Percentiles rank a stretch among this genome's conserved stretches.
phyloP scores from a whole-genome alignment of 2,329 filamentous ascomycete genomes.

The Fusarium pilosicola region DNA sequence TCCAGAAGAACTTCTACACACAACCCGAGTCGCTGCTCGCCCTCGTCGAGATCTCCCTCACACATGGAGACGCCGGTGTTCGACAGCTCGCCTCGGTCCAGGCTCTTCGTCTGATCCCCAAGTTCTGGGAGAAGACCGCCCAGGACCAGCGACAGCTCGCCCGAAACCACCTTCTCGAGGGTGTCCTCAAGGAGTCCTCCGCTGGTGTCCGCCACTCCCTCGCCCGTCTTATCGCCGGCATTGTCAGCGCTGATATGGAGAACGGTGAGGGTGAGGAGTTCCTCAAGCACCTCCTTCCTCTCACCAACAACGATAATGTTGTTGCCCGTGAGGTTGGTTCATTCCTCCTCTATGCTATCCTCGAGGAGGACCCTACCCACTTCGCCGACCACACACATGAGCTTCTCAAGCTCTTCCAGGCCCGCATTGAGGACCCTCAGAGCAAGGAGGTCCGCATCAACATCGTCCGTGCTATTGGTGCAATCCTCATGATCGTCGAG shows the following conservation, averaged over 20 bases:
- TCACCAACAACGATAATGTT: conserved; percentile 78
- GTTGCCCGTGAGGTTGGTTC: conserved; percentile 89
- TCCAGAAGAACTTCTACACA: conserved; percentile 94
- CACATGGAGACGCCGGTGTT: conserved; percentile 76
- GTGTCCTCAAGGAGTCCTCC: conserved; percentile 81
- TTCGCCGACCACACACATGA: conserved; percentile 84
- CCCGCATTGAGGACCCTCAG: conserved; percentile 89
- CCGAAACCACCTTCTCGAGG: conserved; percentile 84
- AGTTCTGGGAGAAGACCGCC: conserved; percentile 84
- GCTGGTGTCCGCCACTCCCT: conserved; percentile 84
- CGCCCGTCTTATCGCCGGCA: conserved; percentile 86
- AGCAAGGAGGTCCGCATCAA: conserved; percentile 95
- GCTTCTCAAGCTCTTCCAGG: conserved; percentile 84
- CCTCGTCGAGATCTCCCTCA: conserved; percentile 88
- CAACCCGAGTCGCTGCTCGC: conserved; percentile 84
- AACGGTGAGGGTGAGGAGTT: conserved; percentile 83
- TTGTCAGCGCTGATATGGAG: conserved; percentile 83
- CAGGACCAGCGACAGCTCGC: conserved; percentile 82
- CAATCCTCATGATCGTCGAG: conserved; percentile 87
- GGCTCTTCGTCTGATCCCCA: conserved; percentile 81
- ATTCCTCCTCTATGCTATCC: conserved; percentile 91
- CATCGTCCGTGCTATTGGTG: conserved; percentile 89
- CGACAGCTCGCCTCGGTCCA: conserved; percentile 94
- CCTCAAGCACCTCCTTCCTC: conserved; percentile 80
- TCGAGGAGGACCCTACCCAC: conserved; percentile 86